Base-by-base conservation (phyloP, 768 basidiomycete species). In the Gymnopilus junonius region DNA sequence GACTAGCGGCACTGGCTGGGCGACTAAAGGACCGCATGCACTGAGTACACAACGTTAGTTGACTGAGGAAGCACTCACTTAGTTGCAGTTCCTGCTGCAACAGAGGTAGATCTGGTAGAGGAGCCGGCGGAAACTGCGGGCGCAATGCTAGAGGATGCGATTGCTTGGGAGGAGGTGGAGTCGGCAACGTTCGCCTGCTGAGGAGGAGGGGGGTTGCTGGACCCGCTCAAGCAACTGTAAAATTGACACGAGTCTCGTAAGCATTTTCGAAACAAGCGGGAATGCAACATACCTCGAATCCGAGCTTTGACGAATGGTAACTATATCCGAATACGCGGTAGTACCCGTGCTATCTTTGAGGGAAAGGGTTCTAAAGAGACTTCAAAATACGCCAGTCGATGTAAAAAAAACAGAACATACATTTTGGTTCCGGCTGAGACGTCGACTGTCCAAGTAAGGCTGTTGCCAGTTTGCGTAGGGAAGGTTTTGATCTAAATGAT, bases 281-380 rank as follows among this genome's bases (percentile, higher is more conserved):
- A 14, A 31, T 21, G 23, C 20, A 4, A 23, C 75, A 12, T 66
- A 82, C 83, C 74, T 76, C 8, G 67, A 63, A 61, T 79, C 76
- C 11, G 69, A 50, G 29, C 84, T 75, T 4, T 70, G 2, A 57
- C 73, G 65, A 51, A 91, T 72, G 0, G 76, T 84, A 32, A 86
- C 76, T 2, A 77, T 75, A 55, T 85, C 84, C 14, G 85, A 84
- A 75, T 80, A 92, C 7, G 80, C 84, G 8, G 67, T 71, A 1
- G 70, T 15, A 15, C 91, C 91, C 14, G 84, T 84, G 69, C 73
- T 75, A 64, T 92, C 91, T 75, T 86, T 89, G 65, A 90, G 61
- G 12, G 70, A 70, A 34, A 85, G 66, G n/a, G 83, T 83, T 66
- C 90, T 92, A 55, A 12, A 65, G 37, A 8, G 34, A 65, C 15